Conservation (phyloP, 2,329 filamentous ascomycete genomes). For the Scedosporium dehoogii region DNA sequence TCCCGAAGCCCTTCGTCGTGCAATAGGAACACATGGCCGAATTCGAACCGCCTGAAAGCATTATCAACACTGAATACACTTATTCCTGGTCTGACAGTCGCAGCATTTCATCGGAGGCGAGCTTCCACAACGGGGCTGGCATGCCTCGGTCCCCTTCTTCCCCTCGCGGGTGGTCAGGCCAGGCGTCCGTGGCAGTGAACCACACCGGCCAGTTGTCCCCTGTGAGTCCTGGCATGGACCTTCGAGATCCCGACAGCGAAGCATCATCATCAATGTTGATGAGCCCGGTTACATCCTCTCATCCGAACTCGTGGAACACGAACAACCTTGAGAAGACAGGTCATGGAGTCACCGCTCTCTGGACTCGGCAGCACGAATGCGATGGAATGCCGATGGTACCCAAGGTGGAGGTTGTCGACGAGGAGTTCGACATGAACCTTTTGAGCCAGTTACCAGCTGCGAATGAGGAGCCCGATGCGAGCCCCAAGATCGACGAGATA, state of each 20-base stretch:
- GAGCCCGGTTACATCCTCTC: conserved; percentile 35
- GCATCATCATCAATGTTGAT: background rate
- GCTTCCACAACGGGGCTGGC: conserved; percentile 15
- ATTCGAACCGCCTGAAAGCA: background rate
- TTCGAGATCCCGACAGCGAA: conserved; percentile 11
- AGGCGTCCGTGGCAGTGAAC: conserved; percentile 14
- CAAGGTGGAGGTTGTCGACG: conserved; percentile 48
- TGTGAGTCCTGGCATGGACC: conserved; percentile 39
- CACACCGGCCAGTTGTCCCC: conserved; percentile 42
- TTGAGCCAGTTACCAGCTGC: conserved; percentile 34
- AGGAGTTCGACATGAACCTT: conserved; percentile 43
- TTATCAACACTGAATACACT: background rate
- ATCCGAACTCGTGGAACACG: conserved; percentile 29
- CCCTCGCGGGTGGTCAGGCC: conserved; percentile 12
- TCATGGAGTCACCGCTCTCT: background rate
- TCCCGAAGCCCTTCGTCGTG: background rate
- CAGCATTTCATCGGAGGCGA: conserved; percentile 35
- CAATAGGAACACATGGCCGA: background rate
- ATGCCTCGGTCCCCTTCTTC: conserved; percentile 22
- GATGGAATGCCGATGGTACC: conserved; percentile 37
- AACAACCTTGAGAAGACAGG: conserved; percentile 11
- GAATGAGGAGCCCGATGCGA: conserved; percentile 12
- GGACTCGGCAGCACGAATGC: conserved; percentile 33
- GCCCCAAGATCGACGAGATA: conserved; percentile 9
- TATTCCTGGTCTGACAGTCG: conserved; percentile 32